These are phyloP conservation scores for Onygenales sp. DNA, from an alignment of 2,329 filamentous ascomycete species.

Conservation along the genomic window DNA sequence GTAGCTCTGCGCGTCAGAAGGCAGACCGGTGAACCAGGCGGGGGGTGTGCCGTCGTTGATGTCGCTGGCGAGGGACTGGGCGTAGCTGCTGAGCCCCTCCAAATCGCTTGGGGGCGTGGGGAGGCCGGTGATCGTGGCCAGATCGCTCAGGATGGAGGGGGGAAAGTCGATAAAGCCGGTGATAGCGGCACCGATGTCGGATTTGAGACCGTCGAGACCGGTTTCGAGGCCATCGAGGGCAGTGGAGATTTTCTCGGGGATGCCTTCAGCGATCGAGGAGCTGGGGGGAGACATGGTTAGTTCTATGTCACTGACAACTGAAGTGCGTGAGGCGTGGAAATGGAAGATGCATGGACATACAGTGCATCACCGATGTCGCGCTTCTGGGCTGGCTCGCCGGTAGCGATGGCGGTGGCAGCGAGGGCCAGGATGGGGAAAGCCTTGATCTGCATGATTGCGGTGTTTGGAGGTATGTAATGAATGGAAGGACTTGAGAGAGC, in stretches of 20 bases:
- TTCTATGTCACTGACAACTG: background rate
- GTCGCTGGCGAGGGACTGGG: constrained; percentile 3
- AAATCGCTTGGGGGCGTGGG: background rate
- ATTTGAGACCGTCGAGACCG: background rate
- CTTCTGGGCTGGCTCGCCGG: background rate
- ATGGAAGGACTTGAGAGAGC: background rate
- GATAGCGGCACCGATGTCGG: background rate
- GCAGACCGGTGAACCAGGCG: constrained; percentile 10
- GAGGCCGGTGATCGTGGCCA: background rate
- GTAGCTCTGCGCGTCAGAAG: constrained; percentile 6
- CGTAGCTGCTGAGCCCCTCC: too few species aligned
- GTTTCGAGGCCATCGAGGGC: background rate
- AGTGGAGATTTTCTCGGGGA: background rate
- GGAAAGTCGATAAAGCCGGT: background rate
- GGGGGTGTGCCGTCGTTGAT: constrained; percentile 10
- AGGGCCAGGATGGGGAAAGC: constrained; percentile 13
- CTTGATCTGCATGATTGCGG: constrained; percentile 16
- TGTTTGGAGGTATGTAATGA: background rate
- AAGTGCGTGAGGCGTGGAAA: background rate
- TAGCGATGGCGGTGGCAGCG: constrained; percentile 11
- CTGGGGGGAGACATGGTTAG: background rate
- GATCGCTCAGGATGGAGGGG: background rate
- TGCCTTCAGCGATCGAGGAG: background rate
- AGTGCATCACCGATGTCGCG: background rate
- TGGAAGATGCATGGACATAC: background rate